Evolutionary conservation across 2,329 filamentous ascomycete genomes (phyloP).

Genomic region (Graphiopsis chlorocephala): DNA sequence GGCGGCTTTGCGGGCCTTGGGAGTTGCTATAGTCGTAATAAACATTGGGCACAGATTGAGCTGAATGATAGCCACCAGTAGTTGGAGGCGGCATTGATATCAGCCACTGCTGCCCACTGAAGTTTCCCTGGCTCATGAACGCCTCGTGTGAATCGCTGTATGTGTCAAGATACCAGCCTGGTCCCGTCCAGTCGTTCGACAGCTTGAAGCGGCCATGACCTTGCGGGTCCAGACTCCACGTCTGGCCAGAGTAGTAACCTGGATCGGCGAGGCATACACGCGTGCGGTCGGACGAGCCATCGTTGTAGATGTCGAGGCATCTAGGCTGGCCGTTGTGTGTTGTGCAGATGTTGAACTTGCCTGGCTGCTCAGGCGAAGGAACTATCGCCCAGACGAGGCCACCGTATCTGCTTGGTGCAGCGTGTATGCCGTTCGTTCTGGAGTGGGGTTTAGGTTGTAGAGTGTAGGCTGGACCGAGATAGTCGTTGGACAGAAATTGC

Average conservation of each 20-base stretch:
- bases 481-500: background rate
- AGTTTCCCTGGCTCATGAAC: background rate
- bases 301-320: background rate
- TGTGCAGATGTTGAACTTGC: background rate
- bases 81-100: background rate
- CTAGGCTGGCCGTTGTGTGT: background rate
- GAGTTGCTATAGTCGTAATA: background rate
- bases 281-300: background rate
- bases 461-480: background rate
- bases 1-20: background rate
- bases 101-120: constrained; percentile 6
- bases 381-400: background rate
- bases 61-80: background rate
- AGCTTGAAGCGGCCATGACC: background rate
- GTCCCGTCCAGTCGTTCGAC: background rate
- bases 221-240: background rate
- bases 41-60: background rate
- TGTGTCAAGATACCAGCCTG: constrained; percentile 6
- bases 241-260: constrained; percentile 5
- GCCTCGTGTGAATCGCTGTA: constrained; percentile 3
- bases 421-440: background rate
- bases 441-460: background rate
- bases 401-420: background rate
- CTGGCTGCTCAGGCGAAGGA: background rate
- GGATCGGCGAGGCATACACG: background rate